A percentile compares a stretch with the other conserved stretches of the same genome.
Conservation (phyloP, 2,329 filamentous ascomycete genomes). For the Aspergillus pseudoterreus region DNA sequence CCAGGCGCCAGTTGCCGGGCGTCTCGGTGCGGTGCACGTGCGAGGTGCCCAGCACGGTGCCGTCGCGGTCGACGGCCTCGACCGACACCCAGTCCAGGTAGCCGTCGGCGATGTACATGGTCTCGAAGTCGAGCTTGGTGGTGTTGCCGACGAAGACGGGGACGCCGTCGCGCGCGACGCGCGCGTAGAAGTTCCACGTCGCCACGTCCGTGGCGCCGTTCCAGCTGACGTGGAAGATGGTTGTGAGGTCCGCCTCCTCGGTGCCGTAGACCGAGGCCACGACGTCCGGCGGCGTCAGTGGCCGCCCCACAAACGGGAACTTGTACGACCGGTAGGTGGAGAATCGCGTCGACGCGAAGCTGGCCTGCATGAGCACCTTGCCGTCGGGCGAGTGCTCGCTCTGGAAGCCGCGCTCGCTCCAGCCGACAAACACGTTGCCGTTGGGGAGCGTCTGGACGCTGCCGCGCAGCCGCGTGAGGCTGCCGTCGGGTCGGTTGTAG, state of each 20-base stretch:
- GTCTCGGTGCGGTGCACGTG: conserved; percentile 19
- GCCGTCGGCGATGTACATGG: conserved; percentile 28
- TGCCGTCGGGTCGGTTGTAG: conserved; percentile 33
- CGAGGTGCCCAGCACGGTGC: conserved; percentile 26
- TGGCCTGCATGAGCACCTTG: conserved; percentile 33
- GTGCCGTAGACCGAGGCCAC: conserved; percentile 31
- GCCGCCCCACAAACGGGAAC: conserved; percentile 32
- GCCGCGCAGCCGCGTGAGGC: conserved; percentile 33
- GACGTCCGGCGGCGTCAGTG: conserved; percentile 28
- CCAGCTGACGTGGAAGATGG: conserved; percentile 39
- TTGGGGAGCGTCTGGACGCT: conserved; percentile 33
- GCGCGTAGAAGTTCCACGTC: conserved; percentile 35
- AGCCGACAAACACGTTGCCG: conserved; percentile 35
- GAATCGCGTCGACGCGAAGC: conserved; percentile 31
- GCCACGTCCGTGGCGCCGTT: conserved; percentile 49
- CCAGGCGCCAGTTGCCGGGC: conserved; percentile 28
- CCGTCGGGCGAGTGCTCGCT: conserved; percentile 35
- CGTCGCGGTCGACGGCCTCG: conserved; percentile 25
- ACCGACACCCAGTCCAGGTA: conserved; percentile 30
- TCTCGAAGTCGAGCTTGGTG: conserved; percentile 35
- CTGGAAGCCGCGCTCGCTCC: conserved; percentile 35
- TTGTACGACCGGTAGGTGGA: conserved; percentile 42
- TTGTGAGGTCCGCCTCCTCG: conserved; percentile 17
- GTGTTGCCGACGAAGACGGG: conserved; percentile 23
- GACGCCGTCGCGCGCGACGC: conserved; percentile 16